These are phyloP conservation scores for Epichloe brachyelytri DNA, from an alignment of 2,329 filamentous ascomycete species.

Conservation along the genomic window DNA sequence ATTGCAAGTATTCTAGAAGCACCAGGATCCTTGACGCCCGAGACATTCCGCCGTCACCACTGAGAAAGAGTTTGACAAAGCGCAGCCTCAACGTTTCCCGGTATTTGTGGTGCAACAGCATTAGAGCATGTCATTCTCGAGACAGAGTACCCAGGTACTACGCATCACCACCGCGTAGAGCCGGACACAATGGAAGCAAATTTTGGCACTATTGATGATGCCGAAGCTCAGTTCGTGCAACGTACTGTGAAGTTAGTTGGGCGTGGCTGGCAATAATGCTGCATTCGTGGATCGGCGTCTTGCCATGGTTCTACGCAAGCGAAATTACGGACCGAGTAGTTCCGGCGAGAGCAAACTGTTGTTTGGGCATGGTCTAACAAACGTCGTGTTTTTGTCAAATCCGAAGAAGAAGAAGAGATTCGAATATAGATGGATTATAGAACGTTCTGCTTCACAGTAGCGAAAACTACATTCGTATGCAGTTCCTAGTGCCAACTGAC, in stretches of 20 bases:
- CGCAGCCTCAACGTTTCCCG: background rate
- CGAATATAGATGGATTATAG: no score
- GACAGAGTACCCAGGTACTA: background rate
- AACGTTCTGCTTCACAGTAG: no score
- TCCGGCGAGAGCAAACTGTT: background rate
- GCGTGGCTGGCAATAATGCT: no score
- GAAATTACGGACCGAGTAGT: background rate
- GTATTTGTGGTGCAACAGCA: background rate
- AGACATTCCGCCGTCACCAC: background rate
- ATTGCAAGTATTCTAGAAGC: constrained; percentile 2
- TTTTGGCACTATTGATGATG: background rate
- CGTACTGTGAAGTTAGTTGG: no score
- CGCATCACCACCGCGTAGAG: background rate
- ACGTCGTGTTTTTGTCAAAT: background rate
- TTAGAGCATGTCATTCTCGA: background rate
- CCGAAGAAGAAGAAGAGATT: no score
- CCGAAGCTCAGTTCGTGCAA: no score
- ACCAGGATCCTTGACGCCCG: background rate
- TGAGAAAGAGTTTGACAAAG: background rate
- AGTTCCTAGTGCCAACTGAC: no score
- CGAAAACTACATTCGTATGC: no score
- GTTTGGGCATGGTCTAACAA: background rate
- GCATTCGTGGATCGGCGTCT: background rate
- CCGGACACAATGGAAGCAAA: background rate
- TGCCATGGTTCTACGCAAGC: background rate